These are phyloP conservation scores for Sphenostylis stenocarpa DNA, from an alignment of 306 rosid species.

Conservation along the genomic window DNA sequence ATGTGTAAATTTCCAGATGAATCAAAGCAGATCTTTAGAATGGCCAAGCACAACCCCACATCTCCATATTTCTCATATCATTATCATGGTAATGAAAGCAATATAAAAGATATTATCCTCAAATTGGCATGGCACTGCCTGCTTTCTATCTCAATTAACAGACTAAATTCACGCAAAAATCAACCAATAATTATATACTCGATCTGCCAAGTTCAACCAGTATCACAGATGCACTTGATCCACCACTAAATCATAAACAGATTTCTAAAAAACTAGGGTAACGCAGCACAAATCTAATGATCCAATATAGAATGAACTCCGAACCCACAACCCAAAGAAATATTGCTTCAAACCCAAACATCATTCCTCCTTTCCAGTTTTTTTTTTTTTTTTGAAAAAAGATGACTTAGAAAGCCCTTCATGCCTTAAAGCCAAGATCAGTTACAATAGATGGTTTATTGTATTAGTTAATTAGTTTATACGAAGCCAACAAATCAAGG, in stretches of 20 bases:
- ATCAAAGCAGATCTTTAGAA: slow-evolving; percentile 22
- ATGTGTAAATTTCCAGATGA: neutral
- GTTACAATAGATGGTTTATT: slow-evolving; percentile 1
- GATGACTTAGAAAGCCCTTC: slow-evolving; percentile 34
- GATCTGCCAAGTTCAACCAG: slow-evolving; percentile 30
- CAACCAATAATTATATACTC: neutral
- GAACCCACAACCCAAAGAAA: neutral
- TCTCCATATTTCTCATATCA: neutral
- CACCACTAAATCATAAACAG: slow-evolving; percentile 24
- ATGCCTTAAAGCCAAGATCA: slow-evolving; percentile 14
- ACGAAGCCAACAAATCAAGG: neutral
- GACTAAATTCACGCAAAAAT: neutral
- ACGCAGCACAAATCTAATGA: slow-evolving; percentile 30
- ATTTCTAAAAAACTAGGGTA: slow-evolving; percentile 16
- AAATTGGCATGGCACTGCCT: neutral
- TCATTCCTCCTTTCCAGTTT: slow-evolving; percentile 18
- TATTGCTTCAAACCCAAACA: slow-evolving; percentile 15
- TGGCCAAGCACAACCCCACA: neutral
- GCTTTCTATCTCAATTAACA: neutral
- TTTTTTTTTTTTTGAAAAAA: neutral
- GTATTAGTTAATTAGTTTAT: slow-evolving; percentile 8
- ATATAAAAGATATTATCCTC: neutral
- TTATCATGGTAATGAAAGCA: neutral
- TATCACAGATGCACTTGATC: slow-evolving; percentile 28
- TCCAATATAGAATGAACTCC: slow-evolving; percentile 4